phyloP scores from a whole-genome alignment of 441 rosid species.

The Brassica balearica region DNA sequence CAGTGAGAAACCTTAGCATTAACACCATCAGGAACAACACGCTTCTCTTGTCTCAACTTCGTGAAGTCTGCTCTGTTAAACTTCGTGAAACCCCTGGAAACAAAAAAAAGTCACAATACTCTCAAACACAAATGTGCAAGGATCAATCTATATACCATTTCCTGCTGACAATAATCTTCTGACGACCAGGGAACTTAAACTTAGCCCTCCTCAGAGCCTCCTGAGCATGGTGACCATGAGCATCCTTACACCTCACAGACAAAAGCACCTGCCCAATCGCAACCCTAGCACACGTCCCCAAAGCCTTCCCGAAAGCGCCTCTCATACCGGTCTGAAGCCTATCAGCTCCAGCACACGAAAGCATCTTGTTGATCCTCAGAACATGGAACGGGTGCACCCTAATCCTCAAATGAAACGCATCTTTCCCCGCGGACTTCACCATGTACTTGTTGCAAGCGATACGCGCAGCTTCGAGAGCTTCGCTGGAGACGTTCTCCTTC shows the following conservation, averaged over 20 bases:
- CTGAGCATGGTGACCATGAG: conserved; percentile 80
- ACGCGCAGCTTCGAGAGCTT: conserved; percentile 90
- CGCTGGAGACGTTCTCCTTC: conserved; percentile 90
- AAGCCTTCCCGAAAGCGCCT: conserved; percentile 72
- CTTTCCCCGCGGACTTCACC: conserved; percentile 87
- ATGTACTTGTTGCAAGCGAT: conserved; percentile 95
- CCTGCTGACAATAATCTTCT: conserved; percentile 94
- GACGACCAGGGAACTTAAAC: conserved; percentile 97
- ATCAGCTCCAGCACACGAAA: conserved; percentile 97
- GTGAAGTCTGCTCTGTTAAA: conserved; percentile 74
- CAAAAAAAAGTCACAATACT: neutral
- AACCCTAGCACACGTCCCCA: conserved; percentile 66
- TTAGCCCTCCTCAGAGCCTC: conserved; percentile 96
- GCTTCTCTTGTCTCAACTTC: conserved; percentile 68
- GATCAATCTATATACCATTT: conserved; percentile 59
- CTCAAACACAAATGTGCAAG: neutral
- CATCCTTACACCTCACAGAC: conserved; percentile 87
- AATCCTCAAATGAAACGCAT: conserved; percentile 89
- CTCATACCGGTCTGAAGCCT: conserved; percentile 90
- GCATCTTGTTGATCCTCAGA: conserved; percentile 93
- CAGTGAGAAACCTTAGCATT: conserved; percentile 74
- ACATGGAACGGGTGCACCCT: conserved; percentile 96
- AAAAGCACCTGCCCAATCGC: conserved; percentile 85
- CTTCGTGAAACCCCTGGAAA: conserved; percentile 90
- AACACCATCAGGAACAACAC: conserved; percentile 81